Evolutionary conservation across 2,329 filamentous ascomycete species (phyloP), one percentile per base, ranked within the genome.

Genomic region (Hypoxylon sp.): DNA sequence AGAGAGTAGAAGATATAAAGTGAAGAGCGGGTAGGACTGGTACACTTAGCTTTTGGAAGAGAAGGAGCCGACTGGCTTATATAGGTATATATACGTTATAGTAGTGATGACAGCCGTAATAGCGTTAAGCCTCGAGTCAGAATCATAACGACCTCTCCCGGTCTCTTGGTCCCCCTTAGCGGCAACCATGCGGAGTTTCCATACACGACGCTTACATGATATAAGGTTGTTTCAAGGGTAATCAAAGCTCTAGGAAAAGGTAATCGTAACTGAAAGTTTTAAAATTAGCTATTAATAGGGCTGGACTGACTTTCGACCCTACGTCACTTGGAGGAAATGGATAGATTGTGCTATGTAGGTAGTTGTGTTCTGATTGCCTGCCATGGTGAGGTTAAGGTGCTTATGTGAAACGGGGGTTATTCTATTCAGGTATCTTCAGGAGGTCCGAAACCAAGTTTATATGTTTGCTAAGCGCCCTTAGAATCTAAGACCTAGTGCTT

Each of bases 191-290:
- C 10, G 44, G 48, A n/a, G 44, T 50, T 37, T 28, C 20, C 24
- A 47, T 58, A 56, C 52, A 51, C 30, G 39, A 46, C 20, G 15
- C 39, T 20, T 17, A 37, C 34, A 54, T 59, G 26, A 32, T 53
- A 39, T 51, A 41, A 56, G 56, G 28, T 54, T 57, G 63, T 59
- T 66, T 63, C 56, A 59, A 54, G 17, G n/a, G 43, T 32, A 28
- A 41, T 17, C 19, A 50, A 15, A 13, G 0, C 34, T 32, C 30
- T 6, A 34, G 41, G 26, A 41, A 28, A 51, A 56, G 39, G 47
- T 44, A 17, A 44, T 22, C 22, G 17, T 56, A 52, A 56, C 22
- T 46, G 43, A 56, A 62, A 55, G 63, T 59, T 62, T 49, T 44
- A 41, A n/a, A 32, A 52, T 41, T 15, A 39, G 30, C 44, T 58